A percentile compares a stretch with the other conserved stretches of the same genome.
These are phyloP conservation scores for Purpureocillium takamizusanense DNA, from an alignment of 2,329 filamentous ascomycete species.

Conservation along the genomic window DNA sequence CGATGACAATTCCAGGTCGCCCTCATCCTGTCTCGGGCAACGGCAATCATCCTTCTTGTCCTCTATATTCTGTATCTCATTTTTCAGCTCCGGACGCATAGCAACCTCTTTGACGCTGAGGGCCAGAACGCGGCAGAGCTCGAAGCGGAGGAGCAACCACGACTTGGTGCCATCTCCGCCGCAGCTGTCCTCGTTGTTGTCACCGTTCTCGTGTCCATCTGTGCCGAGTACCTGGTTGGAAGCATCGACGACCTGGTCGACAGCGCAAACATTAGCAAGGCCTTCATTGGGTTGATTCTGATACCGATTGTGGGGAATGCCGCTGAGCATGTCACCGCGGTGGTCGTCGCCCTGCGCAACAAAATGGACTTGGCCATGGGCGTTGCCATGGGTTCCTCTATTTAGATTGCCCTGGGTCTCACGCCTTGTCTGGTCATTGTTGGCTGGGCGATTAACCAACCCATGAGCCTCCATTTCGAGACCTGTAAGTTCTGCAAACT, in stretches of 20 bases:
- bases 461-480: constrained; percentile 75
- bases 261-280: constrained; percentile 64
- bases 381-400: constrained; percentile 72
- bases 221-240: constrained; percentile 69
- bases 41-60: constrained; percentile 63
- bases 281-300: constrained; percentile 71
- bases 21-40: constrained; percentile 64
- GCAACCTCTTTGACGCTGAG: constrained; percentile 59
- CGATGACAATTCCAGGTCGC: constrained; percentile 45
- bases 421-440: constrained; percentile 73
- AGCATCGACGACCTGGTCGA: constrained; percentile 67
- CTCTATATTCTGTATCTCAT: constrained; percentile 70
- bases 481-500: constrained; percentile 32
- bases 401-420: constrained; percentile 75
- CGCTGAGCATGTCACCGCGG: constrained; percentile 73
- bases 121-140: constrained; percentile 28
- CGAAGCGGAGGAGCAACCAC: constrained; percentile 33
- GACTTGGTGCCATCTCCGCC: constrained; percentile 56
- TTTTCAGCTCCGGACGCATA: constrained; percentile 69
- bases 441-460: constrained; percentile 64
- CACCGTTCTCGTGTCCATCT: constrained; percentile 62
- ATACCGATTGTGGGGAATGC: constrained; percentile 76
- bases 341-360: constrained; percentile 69
- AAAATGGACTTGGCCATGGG: constrained; percentile 70
- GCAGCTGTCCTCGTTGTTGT: constrained; percentile 65